A percentile compares a stretch with the other conserved stretches of the same genome.
Conservation (phyloP, 352 stramenopile species). For the Aphanomyces euteiches region DNA sequence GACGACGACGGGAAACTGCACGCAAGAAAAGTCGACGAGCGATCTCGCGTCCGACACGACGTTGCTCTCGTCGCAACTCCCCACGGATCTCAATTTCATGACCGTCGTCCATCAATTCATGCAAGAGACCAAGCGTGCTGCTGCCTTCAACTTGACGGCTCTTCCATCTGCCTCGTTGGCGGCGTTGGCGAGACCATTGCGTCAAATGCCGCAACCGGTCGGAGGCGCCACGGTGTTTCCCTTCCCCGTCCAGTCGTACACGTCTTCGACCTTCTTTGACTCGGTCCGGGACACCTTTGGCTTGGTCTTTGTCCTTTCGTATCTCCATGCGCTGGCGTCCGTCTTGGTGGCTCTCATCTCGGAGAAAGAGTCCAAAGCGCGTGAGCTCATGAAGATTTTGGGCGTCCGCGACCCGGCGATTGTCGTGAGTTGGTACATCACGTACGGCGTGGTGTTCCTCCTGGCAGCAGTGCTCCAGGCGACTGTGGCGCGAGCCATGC, state of each 20-base stretch:
- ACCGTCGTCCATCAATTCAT: not conserved
- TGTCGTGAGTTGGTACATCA: slow-evolving; percentile 74
- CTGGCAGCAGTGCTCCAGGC: slow-evolving; percentile 61
- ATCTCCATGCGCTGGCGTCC: slow-evolving; percentile 81
- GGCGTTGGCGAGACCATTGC: not conserved
- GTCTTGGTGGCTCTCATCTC: slow-evolving; percentile 85
- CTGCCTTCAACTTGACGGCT: not conserved
- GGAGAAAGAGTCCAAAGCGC: slow-evolving; percentile 89
- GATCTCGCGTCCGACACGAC: slow-evolving; percentile 12
- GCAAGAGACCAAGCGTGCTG: not conserved
- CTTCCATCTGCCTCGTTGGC: not conserved
- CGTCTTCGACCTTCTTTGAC: slow-evolving; percentile 62
- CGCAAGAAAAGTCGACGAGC: slow-evolving; percentile 26
- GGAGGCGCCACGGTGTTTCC: slow-evolving; percentile 38
- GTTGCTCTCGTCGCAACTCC: too few relatives aligned
- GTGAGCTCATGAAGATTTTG: slow-evolving; percentile 92
- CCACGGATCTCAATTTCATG: too few relatives aligned
- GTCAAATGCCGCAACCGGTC: not conserved
- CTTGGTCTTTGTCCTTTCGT: slow-evolving; percentile 89
- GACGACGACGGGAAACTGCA: not conserved
- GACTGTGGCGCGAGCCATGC: slow-evolving; percentile 37
- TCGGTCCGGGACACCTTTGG: slow-evolving; percentile 72
- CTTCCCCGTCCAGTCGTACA: slow-evolving; percentile 56
- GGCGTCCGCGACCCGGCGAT: slow-evolving; percentile 76
- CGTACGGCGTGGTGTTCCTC: slow-evolving; percentile 74